phyloP scores from a whole-genome alignment of 192 early-diverging fungal species.

The Backusella mclennaniae region DNA sequence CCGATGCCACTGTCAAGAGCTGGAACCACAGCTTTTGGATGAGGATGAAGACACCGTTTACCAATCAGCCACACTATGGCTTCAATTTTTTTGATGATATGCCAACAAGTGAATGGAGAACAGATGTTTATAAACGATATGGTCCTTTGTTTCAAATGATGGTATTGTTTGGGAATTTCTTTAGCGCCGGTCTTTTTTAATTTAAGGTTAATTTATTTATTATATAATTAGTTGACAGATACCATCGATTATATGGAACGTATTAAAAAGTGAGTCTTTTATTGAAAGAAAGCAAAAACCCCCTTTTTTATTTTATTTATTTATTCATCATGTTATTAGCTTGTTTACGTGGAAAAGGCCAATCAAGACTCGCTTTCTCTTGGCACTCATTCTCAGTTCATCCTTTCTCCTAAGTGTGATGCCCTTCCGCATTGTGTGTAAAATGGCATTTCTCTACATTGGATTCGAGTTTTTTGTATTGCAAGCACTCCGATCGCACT shows the following conservation, averaged over 20 bases:
- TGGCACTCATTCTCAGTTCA: constrained; percentile 8
- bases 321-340: constrained; percentile 1
- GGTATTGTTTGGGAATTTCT: not conserved
- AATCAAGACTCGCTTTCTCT: constrained; percentile 14
- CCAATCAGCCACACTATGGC: not conserved
- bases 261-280: constrained; percentile 23
- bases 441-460: constrained; percentile 21
- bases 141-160: constrained; percentile 22
- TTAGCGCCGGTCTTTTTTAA: not conserved
- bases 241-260: constrained; percentile 24
- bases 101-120: constrained; percentile 18
- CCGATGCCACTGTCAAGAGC: constrained; percentile 13
- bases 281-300: not conserved
- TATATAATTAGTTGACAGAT: constrained; percentile 19
- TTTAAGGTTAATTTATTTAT: not conserved
- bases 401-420: not conserved
- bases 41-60: constrained; percentile 1
- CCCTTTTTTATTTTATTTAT: not conserved
- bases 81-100: constrained; percentile 15
- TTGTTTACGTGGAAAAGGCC: constrained; percentile 35
- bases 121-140: constrained; percentile 19
- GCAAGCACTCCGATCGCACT: constrained; percentile 40
- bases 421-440: constrained; percentile 8
- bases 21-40: constrained; percentile 1
- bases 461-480: constrained; percentile 51